Evolutionary conservation across 768 basidiomycete species (phyloP).

Genomic region (Hysterangium stoloniferum): DNA sequence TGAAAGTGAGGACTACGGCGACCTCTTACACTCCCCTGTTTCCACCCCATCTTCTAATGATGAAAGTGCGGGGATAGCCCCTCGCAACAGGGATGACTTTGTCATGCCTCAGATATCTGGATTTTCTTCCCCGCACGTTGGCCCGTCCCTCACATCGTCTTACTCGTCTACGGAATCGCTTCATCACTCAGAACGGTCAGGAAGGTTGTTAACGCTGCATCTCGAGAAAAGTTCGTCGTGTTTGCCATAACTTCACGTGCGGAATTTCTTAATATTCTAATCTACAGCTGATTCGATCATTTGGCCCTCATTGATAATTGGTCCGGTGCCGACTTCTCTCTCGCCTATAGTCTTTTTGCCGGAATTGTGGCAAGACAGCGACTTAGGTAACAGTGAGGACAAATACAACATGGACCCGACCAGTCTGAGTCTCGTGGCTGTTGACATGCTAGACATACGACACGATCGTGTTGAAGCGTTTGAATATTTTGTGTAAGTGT

Average conservation of each 20-base stretch:
- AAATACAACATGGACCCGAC: conserved; percentile 85
- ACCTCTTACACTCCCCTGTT: conserved; percentile 41
- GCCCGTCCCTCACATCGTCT: conserved; percentile 55
- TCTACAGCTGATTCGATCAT: conserved; percentile 54
- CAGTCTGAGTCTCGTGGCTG: conserved; percentile 61
- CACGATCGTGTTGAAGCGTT: conserved; percentile 73
- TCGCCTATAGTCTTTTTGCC: conserved; percentile 45
- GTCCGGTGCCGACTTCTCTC: conserved; percentile 58
- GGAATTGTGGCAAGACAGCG: conserved; percentile 23
- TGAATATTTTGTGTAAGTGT: conserved; percentile 67
- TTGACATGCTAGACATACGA: conserved; percentile 68
- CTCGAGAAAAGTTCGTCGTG: conserved; percentile 46
- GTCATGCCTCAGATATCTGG: conserved; percentile 12
- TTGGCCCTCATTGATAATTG: conserved; percentile 76
- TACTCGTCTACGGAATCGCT: conserved; percentile 73
- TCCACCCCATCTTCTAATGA: conserved; percentile 59
- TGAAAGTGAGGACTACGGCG: conserved; percentile 55
- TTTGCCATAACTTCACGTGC: not conserved
- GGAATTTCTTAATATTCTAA: not conserved
- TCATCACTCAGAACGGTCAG: conserved; percentile 42
- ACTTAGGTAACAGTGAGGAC: conserved; percentile 33
- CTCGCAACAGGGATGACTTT: conserved; percentile 12
- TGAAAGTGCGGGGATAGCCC: conserved; percentile 26
- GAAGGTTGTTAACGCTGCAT: conserved; percentile 58
- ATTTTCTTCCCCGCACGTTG: conserved; percentile 42